These are phyloP conservation scores for Rubus idaeus DNA, from an alignment of 306 rosid genomes.

Conservation along the genomic window DNA sequence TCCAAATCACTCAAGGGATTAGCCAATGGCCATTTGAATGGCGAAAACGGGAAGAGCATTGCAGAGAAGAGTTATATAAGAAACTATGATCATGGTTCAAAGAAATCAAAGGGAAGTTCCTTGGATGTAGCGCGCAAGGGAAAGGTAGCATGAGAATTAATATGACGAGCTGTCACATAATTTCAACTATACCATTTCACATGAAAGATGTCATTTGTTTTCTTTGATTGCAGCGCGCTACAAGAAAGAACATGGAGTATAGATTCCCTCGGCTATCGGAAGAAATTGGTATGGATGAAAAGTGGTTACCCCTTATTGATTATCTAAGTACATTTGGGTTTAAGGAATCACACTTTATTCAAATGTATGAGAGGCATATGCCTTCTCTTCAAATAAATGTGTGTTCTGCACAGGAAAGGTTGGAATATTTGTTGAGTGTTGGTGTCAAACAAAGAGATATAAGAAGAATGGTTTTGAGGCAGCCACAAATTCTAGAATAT, in stretches of 20 bases:
- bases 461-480: slow-evolving; percentile 80
- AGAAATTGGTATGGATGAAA: slow-evolving; percentile 67
- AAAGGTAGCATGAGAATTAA: slow-evolving; percentile 51
- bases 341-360: slow-evolving; percentile 87
- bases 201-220: slow-evolving; percentile 10
- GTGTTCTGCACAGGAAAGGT: slow-evolving; percentile 77
- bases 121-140: slow-evolving; percentile 33
- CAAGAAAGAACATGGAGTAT: slow-evolving; percentile 43
- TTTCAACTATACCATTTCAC: slow-evolving; percentile 20
- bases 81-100: neutral
- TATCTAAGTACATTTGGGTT: slow-evolving; percentile 84
- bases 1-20: slow-evolving; percentile 32
- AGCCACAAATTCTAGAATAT: slow-evolving; percentile 84
- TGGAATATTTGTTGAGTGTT: slow-evolving; percentile 82
- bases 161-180: slow-evolving; percentile 17
- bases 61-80: slow-evolving; percentile 10
- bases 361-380: slow-evolving; percentile 91
- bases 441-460: slow-evolving; percentile 90
- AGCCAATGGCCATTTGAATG: slow-evolving; percentile 15
- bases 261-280: slow-evolving; percentile 71
- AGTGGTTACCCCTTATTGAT: slow-evolving; percentile 92
- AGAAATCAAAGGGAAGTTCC: slow-evolving; percentile 36
- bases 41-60: slow-evolving; percentile 14
- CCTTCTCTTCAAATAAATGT: slow-evolving; percentile 85
- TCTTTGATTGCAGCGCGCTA: slow-evolving; percentile 45